Evolutionary conservation across 306 rosid species (phyloP).

Genomic region (cucumber (Cucumis sativus)): Cucumber_9930_V3 NC_026660.2:29808501-29809000

Average conservation of each 20-base stretch:
- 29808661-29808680: conserved; percentile 30
- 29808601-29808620: conserved; percentile 64
- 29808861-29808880: background rate
- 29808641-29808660: conserved; percentile 57
- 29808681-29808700: conserved; percentile 51
- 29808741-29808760: conserved; percentile 4
- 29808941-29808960: background rate
- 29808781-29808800: background rate
- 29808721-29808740: background rate
- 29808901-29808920: background rate
- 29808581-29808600: background rate
- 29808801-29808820: background rate
- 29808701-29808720: conserved; percentile 19
- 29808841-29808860: background rate
- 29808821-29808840: background rate
- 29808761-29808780: conserved; percentile 7
- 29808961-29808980: background rate
- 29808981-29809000: background rate
- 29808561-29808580: background rate
- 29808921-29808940: background rate
- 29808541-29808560: background rate
- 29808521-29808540: background rate
- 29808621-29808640: conserved; percentile 70
- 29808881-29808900: background rate
- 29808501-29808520: background rate